These are phyloP conservation scores for Iodosphaeria phyllophila DNA, from an alignment of 2,329 filamentous ascomycete species.

Conservation along the genomic window DNA sequence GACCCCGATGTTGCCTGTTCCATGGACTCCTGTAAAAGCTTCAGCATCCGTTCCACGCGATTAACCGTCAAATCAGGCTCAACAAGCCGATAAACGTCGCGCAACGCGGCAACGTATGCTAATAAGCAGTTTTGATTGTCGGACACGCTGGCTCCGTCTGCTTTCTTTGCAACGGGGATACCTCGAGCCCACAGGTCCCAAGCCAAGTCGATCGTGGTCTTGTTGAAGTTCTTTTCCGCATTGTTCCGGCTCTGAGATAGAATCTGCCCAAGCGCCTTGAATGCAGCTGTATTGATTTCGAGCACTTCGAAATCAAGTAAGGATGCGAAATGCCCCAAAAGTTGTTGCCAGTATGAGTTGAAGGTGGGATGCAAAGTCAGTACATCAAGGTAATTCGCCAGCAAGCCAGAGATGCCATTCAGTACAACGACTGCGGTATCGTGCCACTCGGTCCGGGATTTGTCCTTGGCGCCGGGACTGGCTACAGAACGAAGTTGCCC, in stretches of 20 bases:
- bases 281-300: slow-evolving; percentile 54
- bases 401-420: slow-evolving; percentile 51
- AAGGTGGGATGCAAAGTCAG: slow-evolving; percentile 50
- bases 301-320: slow-evolving; percentile 44
- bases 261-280: slow-evolving; percentile 46
- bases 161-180: slow-evolving; percentile 30
- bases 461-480: slow-evolving; percentile 18
- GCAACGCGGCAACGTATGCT: slow-evolving; percentile 62
- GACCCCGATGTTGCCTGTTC: slow-evolving; percentile 46
- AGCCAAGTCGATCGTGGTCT: slow-evolving; percentile 35
- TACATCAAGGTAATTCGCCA: slow-evolving; percentile 59
- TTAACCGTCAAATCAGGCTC: slow-evolving; percentile 41
- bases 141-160: slow-evolving; percentile 22
- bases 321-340: slow-evolving; percentile 49
- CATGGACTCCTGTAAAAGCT: slow-evolving; percentile 51
- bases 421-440: slow-evolving; percentile 60
- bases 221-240: slow-evolving; percentile 23
- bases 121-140: slow-evolving; percentile 70
- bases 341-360: slow-evolving; percentile 53
- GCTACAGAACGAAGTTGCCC: slow-evolving; percentile 25
- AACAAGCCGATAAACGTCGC: slow-evolving; percentile 63
- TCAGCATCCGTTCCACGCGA: slow-evolving; percentile 48
- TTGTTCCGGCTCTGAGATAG: slow-evolving; percentile 30
- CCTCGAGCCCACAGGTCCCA: slow-evolving; percentile 55
- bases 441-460: slow-evolving; percentile 40